phyloP scores from a whole-genome alignment of 2,329 filamentous ascomycete species.

The Talaromyces atroroseus region DNA sequence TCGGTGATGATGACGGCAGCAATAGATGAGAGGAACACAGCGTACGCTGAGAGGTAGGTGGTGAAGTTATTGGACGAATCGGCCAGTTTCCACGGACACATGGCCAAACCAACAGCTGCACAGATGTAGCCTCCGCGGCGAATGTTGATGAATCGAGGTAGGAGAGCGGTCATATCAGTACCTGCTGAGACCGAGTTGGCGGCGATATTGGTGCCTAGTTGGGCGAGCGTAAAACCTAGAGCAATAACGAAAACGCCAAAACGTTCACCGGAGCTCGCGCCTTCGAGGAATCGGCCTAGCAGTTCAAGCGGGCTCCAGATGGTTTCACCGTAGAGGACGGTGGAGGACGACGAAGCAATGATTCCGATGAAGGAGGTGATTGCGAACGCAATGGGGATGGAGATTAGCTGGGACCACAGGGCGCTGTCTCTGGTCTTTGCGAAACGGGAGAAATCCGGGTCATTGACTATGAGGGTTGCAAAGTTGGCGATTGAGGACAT shows the following conservation, averaged over 20 bases:
- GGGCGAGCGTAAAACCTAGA: slow-evolving; percentile 66
- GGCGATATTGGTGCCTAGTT: slow-evolving; percentile 81
- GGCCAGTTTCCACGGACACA: slow-evolving; percentile 77
- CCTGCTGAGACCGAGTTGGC: slow-evolving; percentile 81
- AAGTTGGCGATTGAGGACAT: slow-evolving; percentile 92
- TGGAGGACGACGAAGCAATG: slow-evolving; percentile 64
- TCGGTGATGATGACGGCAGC: slow-evolving; percentile 86
- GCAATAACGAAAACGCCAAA: slow-evolving; percentile 73
- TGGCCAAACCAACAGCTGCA: slow-evolving; percentile 70
- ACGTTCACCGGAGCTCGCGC: slow-evolving; percentile 62
- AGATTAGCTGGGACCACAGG: slow-evolving; percentile 71
- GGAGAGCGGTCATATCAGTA: slow-evolving; percentile 73
- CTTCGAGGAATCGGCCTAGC: slow-evolving; percentile 61
- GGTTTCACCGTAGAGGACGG: slow-evolving; percentile 58
- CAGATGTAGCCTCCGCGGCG: slow-evolving; percentile 83
- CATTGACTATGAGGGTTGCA: slow-evolving; percentile 73
- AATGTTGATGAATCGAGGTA: slow-evolving; percentile 77
- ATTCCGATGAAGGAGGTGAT: slow-evolving; percentile 82
- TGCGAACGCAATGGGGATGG: slow-evolving; percentile 66
- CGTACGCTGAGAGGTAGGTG: slow-evolving; percentile 86
- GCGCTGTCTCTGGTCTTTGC: slow-evolving; percentile 70
- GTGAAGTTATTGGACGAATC: slow-evolving; percentile 75
- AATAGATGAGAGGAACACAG: slow-evolving; percentile 88
- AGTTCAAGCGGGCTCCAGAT: slow-evolving; percentile 71
- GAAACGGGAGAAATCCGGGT: slow-evolving; percentile 82